Evolutionary conservation across 225 moss, liverwort and hornwort genomes (phyloP), one percentile per base, ranked within the genome.

Genomic region (Pseudoscleropodium purum): DNA sequence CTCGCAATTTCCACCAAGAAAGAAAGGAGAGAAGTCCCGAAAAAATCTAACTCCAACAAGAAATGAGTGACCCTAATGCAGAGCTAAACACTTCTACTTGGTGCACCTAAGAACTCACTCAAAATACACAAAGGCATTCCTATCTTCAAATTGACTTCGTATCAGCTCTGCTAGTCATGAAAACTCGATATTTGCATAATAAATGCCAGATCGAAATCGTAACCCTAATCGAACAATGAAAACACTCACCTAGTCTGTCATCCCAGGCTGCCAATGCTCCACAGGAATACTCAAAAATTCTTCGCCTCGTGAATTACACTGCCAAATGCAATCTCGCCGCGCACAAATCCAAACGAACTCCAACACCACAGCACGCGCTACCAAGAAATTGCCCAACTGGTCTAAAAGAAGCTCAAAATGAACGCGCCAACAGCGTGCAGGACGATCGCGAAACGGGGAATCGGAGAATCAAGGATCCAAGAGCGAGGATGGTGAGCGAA

Each of bases 211-310:
- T 61, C 26, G 21, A 61, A 75, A 67, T 61, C 68, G 51, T 31
- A 91, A 61, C 82, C 85, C 88, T 88, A 88, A 91, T 65, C 26
- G 60, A 82, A 62, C 39, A 64, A 65, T 29, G 57, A 82, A 62
- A 82, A 75, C 85, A 83, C 92, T 88, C 76, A 92, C 87, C 88
- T 92, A 88, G n/a, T 88, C 56, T 82, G 70, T 82, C 92, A 88
- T 80, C 77, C 85, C 77, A 82, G 56, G 62, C 60, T 66, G 34
- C 7, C 34, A 79, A 81, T 49, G 49, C 65, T 92, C 54, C 80
- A 27, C 82, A 66, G 33, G 56, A 52, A 24, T 37, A 31, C 74
- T 82, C 62, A 24, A 77, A 39, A 39, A 60, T 18, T 24, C 54
- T 36, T 52, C 45, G 57, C 85, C 59, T 51, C 43, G 62, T 81